Evolutionary conservation across 805 yeast genomes (phyloP).

Genomic region (Metschnikowia aberdeeniae): DNA sequence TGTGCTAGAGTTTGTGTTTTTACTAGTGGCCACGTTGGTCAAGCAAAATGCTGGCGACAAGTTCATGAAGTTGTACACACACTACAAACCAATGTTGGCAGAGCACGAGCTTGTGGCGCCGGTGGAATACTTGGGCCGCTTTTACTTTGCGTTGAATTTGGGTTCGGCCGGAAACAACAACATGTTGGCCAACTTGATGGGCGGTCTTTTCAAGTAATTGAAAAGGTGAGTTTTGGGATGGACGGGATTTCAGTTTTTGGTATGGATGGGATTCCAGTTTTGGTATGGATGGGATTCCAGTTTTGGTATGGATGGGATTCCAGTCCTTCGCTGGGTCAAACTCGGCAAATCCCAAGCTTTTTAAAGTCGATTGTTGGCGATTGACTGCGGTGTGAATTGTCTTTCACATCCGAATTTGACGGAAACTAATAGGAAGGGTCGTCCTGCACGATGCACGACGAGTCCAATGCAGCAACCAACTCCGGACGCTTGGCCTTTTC

Average conservation of each 20-base stretch:
- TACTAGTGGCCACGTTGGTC: slow-evolving; percentile 57
- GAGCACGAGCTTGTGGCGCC: slow-evolving; percentile 39
- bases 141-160: slow-evolving; percentile 53
- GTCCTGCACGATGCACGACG: slow-evolving; percentile 48
- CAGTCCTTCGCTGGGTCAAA: too few species aligned
- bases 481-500: slow-evolving; percentile 60
- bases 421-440: slow-evolving; percentile 2
- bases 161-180: slow-evolving; percentile 40
- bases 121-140: slow-evolving; percentile 54
- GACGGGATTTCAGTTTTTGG: background rate
- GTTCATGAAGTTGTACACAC: slow-evolving; percentile 48
- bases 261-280: too few species aligned
- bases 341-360: too few species aligned
- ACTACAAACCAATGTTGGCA: slow-evolving; percentile 41
- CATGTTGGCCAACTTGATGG: slow-evolving; percentile 62
- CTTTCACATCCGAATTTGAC: too few species aligned
- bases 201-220: slow-evolving; percentile 37
- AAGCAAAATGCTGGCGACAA: slow-evolving; percentile 46
- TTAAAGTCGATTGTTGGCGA: background rate
- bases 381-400: too few species aligned
- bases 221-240: too few species aligned
- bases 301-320: background rate
- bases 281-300: too few species aligned
- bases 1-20: slow-evolving; percentile 64
- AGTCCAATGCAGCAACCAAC: slow-evolving; percentile 56